Evolutionary conservation across 78 protist species (phyloP).

Genomic region (Emiliania huxleyi): DNA sequence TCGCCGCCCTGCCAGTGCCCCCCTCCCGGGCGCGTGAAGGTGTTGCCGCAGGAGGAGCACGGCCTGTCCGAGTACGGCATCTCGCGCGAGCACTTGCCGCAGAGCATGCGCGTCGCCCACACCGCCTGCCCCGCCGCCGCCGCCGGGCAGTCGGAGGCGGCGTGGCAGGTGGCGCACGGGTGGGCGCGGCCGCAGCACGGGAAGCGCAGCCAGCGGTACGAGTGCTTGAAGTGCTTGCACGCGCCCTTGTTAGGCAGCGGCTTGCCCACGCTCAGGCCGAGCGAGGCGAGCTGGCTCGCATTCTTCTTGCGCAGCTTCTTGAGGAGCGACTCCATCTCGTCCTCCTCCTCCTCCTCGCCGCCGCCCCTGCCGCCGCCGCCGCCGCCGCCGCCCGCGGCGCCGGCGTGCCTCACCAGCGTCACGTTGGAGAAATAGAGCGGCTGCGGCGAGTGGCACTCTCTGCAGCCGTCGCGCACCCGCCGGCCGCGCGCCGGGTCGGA

Average conservation of each 20-base stretch:
- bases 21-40: neutral
- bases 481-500: neutral
- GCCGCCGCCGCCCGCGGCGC: neutral
- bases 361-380: no score
- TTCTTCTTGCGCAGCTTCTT: neutral
- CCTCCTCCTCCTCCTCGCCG: neutral
- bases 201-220: constrained; percentile 60
- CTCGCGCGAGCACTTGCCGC: constrained; percentile 58
- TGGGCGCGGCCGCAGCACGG: constrained; percentile 56
- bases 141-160: neutral
- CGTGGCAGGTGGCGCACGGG: constrained; percentile 63
- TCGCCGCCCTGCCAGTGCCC: constrained; percentile 22
- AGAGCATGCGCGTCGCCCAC: constrained; percentile 63
- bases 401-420: neutral
- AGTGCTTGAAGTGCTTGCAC: constrained; percentile 45
- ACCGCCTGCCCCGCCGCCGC: neutral
- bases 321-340: neutral
- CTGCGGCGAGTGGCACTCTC: neutral
- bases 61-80: constrained; percentile 30
- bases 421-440: neutral
- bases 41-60: neutral
- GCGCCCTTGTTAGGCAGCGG: constrained; percentile 49
- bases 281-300: neutral
- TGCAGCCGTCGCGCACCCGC: neutral
- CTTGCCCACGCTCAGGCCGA: neutral